phyloP scores from a whole-genome alignment of 1,284 basidiomycete genomes.

The Boletus sp. region DNA sequence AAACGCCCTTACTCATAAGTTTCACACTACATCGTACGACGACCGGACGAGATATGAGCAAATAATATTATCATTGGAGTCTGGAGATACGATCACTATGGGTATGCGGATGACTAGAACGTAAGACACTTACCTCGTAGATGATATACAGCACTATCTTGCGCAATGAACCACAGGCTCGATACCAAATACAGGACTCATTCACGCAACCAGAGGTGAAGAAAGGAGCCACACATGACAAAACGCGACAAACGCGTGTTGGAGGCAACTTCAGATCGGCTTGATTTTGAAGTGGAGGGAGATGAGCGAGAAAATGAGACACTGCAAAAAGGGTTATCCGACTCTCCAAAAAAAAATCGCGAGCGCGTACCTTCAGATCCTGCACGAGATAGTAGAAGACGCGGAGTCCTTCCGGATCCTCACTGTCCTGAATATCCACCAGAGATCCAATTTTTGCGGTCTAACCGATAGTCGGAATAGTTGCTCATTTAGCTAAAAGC shows the following conservation, averaged over 20 bases:
- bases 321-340: conserved; percentile 48
- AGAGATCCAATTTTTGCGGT: conserved; percentile 97
- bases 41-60: conserved; percentile 4
- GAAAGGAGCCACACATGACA: background rate
- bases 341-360: background rate
- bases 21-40: background rate
- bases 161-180: conserved; percentile 13
- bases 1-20: conserved; percentile 6
- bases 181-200: conserved; percentile 8
- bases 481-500: background rate
- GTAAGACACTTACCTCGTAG: conserved; percentile 16
- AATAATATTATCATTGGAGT: conserved; percentile 12
- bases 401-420: conserved; percentile 96
- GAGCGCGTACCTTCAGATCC: conserved; percentile 78
- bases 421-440: conserved; percentile 94
- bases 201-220: conserved; percentile 5
- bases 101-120: background rate
- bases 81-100: conserved; percentile 10
- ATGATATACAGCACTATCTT: conserved; percentile 25
- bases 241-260: conserved; percentile 1
- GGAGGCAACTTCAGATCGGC: conserved; percentile 63
- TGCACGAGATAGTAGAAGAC: conserved; percentile 99
- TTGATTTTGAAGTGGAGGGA: conserved; percentile 99
- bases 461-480: conserved; percentile 39
- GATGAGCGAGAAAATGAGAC: conserved; percentile 95